These are phyloP conservation scores for Sporothrix pallida DNA, from an alignment of 2,329 filamentous ascomycete species.

Conservation along the genomic window DNA sequence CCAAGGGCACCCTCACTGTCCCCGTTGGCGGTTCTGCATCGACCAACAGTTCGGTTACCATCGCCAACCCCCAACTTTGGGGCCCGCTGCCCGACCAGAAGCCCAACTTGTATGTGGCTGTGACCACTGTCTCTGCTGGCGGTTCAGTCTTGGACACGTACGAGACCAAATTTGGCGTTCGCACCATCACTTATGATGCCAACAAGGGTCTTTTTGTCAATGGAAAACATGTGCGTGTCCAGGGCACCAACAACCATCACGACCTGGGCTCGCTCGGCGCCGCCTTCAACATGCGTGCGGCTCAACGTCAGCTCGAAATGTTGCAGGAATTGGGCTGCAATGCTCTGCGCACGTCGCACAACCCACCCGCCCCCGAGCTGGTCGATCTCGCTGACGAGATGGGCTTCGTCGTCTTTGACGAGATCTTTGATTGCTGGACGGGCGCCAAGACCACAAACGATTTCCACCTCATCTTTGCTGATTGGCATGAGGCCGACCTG, in stretches of 20 bases:
- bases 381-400: conserved; percentile 56
- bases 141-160: conserved; percentile 46
- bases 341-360: conserved; percentile 58
- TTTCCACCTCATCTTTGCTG: conserved; percentile 57
- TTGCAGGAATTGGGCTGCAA: conserved; percentile 58
- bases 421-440: conserved; percentile 61
- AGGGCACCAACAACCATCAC: conserved; percentile 58
- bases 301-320: conserved; percentile 56
- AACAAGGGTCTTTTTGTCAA: conserved; percentile 55
- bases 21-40: conserved; percentile 44
- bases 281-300: conserved; percentile 57
- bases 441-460: conserved; percentile 54
- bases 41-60: conserved; percentile 45
- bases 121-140: conserved; percentile 48
- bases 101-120: conserved; percentile 56
- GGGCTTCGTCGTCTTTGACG: conserved; percentile 59
- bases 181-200: conserved; percentile 49
- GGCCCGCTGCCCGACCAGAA: conserved; percentile 53
- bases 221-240: conserved; percentile 50
- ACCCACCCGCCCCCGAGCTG: conserved; percentile 58
- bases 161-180: conserved; percentile 58
- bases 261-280: conserved; percentile 57
- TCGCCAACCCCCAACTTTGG: conserved; percentile 54
- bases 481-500: conserved; percentile 61
- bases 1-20: conserved; percentile 43